phyloP scores from a whole-genome alignment of 75 land plant species.

The Chamaecyparis obtusa region DNA sequence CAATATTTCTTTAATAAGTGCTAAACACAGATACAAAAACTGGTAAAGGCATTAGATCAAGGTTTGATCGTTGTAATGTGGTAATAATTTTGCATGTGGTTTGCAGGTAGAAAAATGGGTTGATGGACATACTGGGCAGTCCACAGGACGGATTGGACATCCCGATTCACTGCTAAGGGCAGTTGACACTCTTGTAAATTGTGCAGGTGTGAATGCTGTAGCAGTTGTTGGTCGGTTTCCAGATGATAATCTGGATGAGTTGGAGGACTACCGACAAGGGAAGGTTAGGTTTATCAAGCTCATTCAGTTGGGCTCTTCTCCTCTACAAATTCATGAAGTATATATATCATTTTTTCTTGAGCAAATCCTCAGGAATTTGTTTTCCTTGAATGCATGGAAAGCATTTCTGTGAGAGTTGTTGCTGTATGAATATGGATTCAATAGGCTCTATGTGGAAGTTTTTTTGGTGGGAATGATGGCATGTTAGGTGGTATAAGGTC shows the following conservation, averaged over 20 bases:
- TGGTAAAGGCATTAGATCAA: not conserved
- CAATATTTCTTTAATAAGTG: not conserved
- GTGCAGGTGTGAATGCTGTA: conserved; percentile 67
- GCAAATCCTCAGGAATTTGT: not conserved
- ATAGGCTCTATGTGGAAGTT: not conserved
- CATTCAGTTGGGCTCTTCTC: not conserved
- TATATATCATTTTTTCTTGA: not conserved
- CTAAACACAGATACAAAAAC: not conserved
- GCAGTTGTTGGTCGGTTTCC: conserved; percentile 95
- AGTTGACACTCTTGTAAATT: conserved; percentile 49
- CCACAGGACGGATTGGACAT: conserved; percentile 73
- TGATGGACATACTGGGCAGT: conserved; percentile 67
- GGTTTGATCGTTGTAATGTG: not conserved
- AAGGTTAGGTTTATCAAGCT: conserved; percentile 41
- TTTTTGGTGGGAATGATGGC: not conserved
- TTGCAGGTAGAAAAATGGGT: conserved; percentile 89
- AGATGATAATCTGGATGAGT: conserved; percentile 76
- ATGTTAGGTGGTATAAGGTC: not conserved
- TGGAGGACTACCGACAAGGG: conserved; percentile 84
- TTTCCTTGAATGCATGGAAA: not conserved
- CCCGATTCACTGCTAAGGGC: conserved; percentile 82
- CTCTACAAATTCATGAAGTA: not conserved
- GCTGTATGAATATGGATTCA: not conserved
- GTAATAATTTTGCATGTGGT: not conserved
- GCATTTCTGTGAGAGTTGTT: not conserved